A percentile compares a stretch with the other conserved stretches of the same genome.
Conservation (phyloP, 805 yeast genomes). For the Metschnikowia koreensis region DNA sequence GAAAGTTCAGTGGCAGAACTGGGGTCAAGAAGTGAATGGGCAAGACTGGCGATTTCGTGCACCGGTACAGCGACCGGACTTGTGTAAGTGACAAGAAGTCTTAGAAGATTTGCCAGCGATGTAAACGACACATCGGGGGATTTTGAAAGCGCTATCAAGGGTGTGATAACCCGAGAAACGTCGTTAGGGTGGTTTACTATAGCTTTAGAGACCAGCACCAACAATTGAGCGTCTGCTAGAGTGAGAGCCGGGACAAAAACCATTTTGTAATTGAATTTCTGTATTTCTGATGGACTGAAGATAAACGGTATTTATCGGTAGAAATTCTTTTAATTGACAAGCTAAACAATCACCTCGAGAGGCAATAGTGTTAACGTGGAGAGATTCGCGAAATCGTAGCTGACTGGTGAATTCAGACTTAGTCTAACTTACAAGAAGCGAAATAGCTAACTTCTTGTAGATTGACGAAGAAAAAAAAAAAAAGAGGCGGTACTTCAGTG, state of each 20-base stretch:
- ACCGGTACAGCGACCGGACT: slow-evolving; percentile 13
- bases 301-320: no score
- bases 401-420: no score
- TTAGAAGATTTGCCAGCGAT: slow-evolving; percentile 10
- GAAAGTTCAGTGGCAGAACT: background rate
- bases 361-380: no score
- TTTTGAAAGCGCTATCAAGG: slow-evolving; percentile 6
- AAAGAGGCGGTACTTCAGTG: no score
- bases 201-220: slow-evolving; percentile 9
- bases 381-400: no score
- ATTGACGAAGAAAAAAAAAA: no score
- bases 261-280: background rate
- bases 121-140: slow-evolving; percentile 5
- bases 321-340: no score
- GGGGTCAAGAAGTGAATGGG: slow-evolving; percentile 2
- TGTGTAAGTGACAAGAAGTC: slow-evolving; percentile 8
- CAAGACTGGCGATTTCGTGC: slow-evolving; percentile 1
- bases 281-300: background rate
- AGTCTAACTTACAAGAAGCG: no score
- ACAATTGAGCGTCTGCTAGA: slow-evolving; percentile 13
- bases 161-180: slow-evolving; percentile 2
- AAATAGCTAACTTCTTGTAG: no score
- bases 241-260: background rate
- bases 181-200: slow-evolving; percentile 8
- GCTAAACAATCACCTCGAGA: no score